Percentiles rank a stretch among this genome's conserved stretches.
Evolutionary conservation across 495 filamentous ascomycete genomes (phyloP).

Genomic region (Chaetomium tenue): DNA sequence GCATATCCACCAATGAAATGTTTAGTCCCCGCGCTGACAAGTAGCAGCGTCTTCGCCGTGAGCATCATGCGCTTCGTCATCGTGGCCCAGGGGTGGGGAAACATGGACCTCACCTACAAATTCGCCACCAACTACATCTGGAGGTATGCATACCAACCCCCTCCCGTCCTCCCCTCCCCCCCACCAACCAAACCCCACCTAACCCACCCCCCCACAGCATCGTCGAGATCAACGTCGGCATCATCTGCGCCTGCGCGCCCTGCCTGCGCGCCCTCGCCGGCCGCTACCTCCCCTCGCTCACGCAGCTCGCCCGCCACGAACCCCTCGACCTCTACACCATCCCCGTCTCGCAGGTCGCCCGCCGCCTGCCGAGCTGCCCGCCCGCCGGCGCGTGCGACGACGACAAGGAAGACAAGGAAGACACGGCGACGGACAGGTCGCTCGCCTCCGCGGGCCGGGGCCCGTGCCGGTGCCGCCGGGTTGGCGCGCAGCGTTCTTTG

Average conservation of each 20-base stretch:
- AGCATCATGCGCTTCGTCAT: conserved; percentile 26
- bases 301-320: background rate
- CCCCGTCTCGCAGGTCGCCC: background rate
- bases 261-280: conserved; percentile 24
- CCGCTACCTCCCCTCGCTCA: conserved; percentile 20
- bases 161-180: too few species aligned
- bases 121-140: conserved; percentile 27
- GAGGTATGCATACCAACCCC: too few species aligned
- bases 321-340: background rate
- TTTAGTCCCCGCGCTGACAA: background rate
- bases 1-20: background rate
- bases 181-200: background rate
- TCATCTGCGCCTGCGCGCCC: conserved; percentile 29
- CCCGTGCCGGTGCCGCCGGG: too few species aligned
- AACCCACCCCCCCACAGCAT: conserved; percentile 15
- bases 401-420: too few species aligned
- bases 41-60: conserved; percentile 24
- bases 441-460: too few species aligned
- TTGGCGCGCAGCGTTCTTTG: background rate
- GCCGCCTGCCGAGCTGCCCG: background rate
- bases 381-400: background rate
- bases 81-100: background rate
- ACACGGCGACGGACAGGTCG: background rate
- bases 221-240: conserved; percentile 29
- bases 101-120: conserved; percentile 18